These are phyloP conservation scores for Megacollybia platyphylla DNA, from an alignment of 1,284 basidiomycete species.

Conservation along the genomic window DNA sequence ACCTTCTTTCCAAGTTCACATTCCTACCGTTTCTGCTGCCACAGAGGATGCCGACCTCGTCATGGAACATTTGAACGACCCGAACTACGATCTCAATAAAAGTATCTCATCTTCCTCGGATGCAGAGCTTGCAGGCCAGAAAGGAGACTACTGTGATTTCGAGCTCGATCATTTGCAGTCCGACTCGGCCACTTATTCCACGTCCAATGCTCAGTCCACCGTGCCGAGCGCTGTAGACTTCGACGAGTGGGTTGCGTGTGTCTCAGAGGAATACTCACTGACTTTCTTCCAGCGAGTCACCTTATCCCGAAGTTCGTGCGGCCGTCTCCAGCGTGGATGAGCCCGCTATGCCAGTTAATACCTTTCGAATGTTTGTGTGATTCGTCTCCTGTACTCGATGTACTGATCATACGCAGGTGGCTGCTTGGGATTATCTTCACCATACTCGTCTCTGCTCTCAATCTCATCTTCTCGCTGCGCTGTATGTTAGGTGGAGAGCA, in stretches of 20 bases:
- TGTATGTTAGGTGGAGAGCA: slow-evolving; percentile 30
- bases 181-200: slow-evolving; percentile 28
- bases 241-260: slow-evolving; percentile 43
- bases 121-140: not conserved
- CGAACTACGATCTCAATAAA: not conserved
- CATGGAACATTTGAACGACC: not conserved
- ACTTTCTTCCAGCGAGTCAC: slow-evolving; percentile 50
- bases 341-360: slow-evolving; percentile 67
- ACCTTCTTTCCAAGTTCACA: no score
- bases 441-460: slow-evolving; percentile 44
- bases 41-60: not conserved
- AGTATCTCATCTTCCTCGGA: not conserved
- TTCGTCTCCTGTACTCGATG: not conserved
- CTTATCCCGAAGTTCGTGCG: slow-evolving; percentile 82
- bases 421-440: slow-evolving; percentile 57
- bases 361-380: slow-evolving; percentile 59
- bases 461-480: slow-evolving; percentile 58
- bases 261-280: not conserved
- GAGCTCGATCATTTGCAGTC: not conserved
- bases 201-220: slow-evolving; percentile 41
- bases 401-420: slow-evolving; percentile 32
- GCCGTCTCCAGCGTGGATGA: slow-evolving; percentile 73
- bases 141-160: not conserved
- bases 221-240: slow-evolving; percentile 47
- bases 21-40: not conserved